These are phyloP conservation scores for Alternaria incomplexa DNA, from an alignment of 2,329 filamentous ascomycete genomes.

Conservation along the genomic window DNA sequence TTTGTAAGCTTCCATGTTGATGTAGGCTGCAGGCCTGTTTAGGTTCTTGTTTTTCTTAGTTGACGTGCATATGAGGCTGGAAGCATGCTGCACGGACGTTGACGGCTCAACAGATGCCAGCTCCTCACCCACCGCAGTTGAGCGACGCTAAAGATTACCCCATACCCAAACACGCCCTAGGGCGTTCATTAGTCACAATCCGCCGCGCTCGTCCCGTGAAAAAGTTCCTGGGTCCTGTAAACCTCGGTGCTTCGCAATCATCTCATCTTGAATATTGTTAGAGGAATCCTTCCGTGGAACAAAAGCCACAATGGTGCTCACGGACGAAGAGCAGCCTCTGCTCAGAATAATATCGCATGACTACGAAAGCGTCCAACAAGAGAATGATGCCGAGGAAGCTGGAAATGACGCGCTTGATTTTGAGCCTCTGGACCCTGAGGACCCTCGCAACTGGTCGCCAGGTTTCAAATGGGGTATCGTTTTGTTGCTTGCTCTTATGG, in stretches of 20 bases:
- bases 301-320: constrained; percentile 19
- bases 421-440: constrained; percentile 35
- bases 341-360: constrained; percentile 30
- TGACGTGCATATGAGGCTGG: not conserved
- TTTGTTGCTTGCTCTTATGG: constrained; percentile 40
- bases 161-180: not conserved
- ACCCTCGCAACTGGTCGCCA: constrained; percentile 40
- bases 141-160: not conserved
- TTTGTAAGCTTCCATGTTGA: too few relatives aligned
- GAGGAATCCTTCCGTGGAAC: not conserved
- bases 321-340: constrained; percentile 40
- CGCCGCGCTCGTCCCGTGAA: constrained; percentile 1
- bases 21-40: too few relatives aligned
- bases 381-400: constrained; percentile 18
- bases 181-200: constrained; percentile 5
- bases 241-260: not conserved
- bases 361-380: constrained; percentile 15
- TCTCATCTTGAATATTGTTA: not conserved
- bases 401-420: constrained; percentile 33
- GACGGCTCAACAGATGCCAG: not conserved
- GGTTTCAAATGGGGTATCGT: constrained; percentile 44
- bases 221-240: constrained; percentile 1
- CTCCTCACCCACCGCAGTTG: not conserved
- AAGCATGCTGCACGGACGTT: not conserved
- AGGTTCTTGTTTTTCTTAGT: too few relatives aligned